A percentile compares a stretch with the other conserved stretches of the same genome.
These are phyloP conservation scores for Kodamaea fungicola DNA, from an alignment of 1,139 yeast genomes.

Conservation along the genomic window DNA sequence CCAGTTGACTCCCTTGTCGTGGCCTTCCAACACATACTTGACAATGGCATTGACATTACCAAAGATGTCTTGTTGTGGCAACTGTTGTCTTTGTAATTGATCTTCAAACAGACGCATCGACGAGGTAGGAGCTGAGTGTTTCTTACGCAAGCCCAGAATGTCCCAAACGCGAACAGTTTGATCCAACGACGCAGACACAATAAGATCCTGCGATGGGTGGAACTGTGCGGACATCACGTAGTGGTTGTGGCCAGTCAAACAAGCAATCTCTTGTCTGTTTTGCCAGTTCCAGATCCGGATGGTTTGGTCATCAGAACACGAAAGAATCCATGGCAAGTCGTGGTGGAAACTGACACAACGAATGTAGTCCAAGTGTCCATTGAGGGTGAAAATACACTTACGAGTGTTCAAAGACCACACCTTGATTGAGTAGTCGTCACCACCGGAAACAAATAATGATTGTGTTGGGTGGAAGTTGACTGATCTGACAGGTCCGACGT, in stretches of 20 bases:
- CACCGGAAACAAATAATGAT: conserved; percentile 94
- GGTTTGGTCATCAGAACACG: conserved; percentile 97
- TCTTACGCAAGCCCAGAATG: conserved; percentile 90
- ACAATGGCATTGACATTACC: conserved; percentile 94
- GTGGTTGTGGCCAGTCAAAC: conserved; percentile 96
- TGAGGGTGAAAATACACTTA: conserved; percentile 85
- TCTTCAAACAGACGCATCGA: conserved; percentile 65
- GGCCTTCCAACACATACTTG: conserved; percentile 95
- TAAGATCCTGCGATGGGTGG: conserved; percentile 92
- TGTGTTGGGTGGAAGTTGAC: conserved; percentile 97
- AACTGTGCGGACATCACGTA: conserved; percentile 98
- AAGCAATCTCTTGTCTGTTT: conserved; percentile 94
- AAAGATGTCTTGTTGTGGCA: conserved; percentile 86
- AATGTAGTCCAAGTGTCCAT: conserved; percentile 92
- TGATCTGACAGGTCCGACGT: conserved; percentile 96
- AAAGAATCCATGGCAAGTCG: conserved; percentile 95
- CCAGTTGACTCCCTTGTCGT: conserved; percentile 98
- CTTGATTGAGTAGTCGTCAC: conserved; percentile 92
- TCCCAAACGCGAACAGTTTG: conserved; percentile 99
- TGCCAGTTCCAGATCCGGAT: conserved; percentile 99
- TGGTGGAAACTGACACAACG: conserved; percentile 94
- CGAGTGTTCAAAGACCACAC: conserved; percentile 95
- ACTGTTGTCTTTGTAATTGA: conserved; percentile 68
- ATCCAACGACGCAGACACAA: conserved; percentile 94
- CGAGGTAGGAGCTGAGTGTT: conserved; percentile 81